Conservation (phyloP, 2,329 filamentous ascomycete genomes). For the Apiospora sp. region DNA sequence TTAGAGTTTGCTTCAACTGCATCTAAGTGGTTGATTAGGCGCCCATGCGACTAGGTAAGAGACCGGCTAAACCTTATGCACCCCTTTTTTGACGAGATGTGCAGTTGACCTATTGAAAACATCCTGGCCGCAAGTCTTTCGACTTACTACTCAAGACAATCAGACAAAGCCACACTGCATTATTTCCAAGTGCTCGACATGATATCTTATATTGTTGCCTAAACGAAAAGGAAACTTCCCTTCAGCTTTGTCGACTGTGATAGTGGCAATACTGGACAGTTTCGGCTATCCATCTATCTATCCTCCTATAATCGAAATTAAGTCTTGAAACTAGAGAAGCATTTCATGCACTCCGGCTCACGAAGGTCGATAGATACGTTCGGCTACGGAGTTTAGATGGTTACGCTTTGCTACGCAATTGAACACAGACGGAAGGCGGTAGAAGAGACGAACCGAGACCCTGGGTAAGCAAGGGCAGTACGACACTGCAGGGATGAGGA, state of each 20-base stretch:
- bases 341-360: no score
- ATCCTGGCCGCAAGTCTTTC: background rate
- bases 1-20: background rate
- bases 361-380: no score
- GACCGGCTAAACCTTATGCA: background rate
- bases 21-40: background rate
- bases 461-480: background rate
- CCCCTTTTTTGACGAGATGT: background rate
- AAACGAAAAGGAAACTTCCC: background rate
- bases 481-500: background rate
- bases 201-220: background rate
- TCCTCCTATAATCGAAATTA: no score
- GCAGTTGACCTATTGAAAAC: background rate
- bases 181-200: background rate
- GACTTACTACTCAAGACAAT: background rate
- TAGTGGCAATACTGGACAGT: no score
- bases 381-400: no score
- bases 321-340: no score
- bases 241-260: no score
- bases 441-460: background rate
- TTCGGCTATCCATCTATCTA: no score
- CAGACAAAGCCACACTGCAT: background rate
- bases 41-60: background rate
- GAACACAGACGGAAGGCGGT: background rate
- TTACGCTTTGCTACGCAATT: no score